Evolutionary conservation across 2,329 filamentous ascomycete species (phyloP).

Genomic region (Chaetothyriales sp.): DNA sequence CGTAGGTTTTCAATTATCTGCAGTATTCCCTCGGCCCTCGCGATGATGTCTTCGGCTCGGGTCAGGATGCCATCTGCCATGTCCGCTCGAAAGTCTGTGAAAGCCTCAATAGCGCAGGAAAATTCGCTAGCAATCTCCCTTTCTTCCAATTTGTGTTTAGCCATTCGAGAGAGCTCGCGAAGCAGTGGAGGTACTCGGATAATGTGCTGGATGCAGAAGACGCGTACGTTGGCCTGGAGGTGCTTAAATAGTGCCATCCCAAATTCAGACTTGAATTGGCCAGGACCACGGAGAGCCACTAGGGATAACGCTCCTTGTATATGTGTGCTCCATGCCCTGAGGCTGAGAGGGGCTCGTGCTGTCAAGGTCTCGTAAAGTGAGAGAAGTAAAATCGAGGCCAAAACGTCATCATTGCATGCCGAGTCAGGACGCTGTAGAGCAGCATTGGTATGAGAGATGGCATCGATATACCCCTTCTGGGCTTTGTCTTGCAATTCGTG

Average conservation of each 20-base stretch:
- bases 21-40: constrained; percentile 1
- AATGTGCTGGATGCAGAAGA: constrained; percentile 2
- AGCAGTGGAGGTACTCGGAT: constrained; percentile 1
- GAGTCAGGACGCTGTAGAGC: constrained; percentile 1
- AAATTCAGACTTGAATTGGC: background rate
- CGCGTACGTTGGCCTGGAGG: background rate
- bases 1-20: background rate
- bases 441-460: constrained; percentile 3
- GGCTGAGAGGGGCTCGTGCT: background rate
- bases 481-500: constrained; percentile 2
- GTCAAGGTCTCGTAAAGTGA: constrained; percentile 7
- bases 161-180: background rate
- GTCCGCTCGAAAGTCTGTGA: constrained; percentile 3
- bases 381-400: constrained; percentile 5
- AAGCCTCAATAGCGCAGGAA: constrained; percentile 3
- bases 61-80: constrained; percentile 2
- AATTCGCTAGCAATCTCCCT: constrained; percentile 1
- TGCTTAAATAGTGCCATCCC: constrained; percentile 2
- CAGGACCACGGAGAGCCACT: constrained; percentile 1
- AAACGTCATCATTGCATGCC: constrained; percentile 1
- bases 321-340: background rate
- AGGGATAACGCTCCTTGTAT: constrained; percentile 4
- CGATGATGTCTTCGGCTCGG: constrained; percentile 4
- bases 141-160: background rate
- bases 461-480: constrained; percentile 2